Percentiles rank a stretch among this genome's conserved stretches.
phyloP scores from a whole-genome alignment of 495 filamentous ascomycete species.

The Daldinia childiae region DNA sequence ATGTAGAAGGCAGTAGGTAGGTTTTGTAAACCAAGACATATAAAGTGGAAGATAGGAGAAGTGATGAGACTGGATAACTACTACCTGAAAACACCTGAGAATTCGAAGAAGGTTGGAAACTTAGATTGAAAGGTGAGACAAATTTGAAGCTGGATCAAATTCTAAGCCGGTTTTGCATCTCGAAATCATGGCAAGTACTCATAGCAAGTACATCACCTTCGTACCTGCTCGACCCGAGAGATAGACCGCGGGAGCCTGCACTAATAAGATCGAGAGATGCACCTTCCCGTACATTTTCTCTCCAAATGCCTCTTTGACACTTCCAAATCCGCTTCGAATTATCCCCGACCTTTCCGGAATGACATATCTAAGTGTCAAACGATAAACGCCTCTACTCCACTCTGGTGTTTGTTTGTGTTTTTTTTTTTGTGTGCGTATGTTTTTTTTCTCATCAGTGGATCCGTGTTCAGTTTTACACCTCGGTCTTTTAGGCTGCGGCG shows the following conservation, averaged over 20 bases:
- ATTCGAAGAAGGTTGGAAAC: conserved; percentile 12
- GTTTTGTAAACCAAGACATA: conserved; percentile 3
- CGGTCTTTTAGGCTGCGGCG: not conserved
- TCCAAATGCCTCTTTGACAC: not conserved
- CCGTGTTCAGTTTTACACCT: not conserved
- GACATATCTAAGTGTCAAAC: not conserved
- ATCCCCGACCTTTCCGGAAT: not conserved
- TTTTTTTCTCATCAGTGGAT: not conserved
- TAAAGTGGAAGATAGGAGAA: conserved; percentile 7
- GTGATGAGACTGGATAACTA: conserved; percentile 17
- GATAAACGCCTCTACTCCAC: not conserved
- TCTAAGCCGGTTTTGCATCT: conserved; percentile 24
- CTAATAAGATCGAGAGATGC: conserved; percentile 35
- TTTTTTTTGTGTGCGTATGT: not conserved
- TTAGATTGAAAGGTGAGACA: conserved; percentile 41
- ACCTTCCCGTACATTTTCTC: conserved; percentile 21
- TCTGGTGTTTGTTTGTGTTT: not conserved
- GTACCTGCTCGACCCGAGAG: conserved; percentile 16
- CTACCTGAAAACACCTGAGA: conserved; percentile 4
- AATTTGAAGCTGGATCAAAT: conserved; percentile 17
- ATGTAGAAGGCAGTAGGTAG: conserved; percentile 14
- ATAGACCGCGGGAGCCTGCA: conserved; percentile 28
- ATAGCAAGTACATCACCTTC: conserved; percentile 4
- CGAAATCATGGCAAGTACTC: conserved; percentile 8
- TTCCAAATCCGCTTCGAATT: conserved; percentile 12